Conservation (phyloP, 306 rosid genomes). For the Acmispon strigosus region DNA sequence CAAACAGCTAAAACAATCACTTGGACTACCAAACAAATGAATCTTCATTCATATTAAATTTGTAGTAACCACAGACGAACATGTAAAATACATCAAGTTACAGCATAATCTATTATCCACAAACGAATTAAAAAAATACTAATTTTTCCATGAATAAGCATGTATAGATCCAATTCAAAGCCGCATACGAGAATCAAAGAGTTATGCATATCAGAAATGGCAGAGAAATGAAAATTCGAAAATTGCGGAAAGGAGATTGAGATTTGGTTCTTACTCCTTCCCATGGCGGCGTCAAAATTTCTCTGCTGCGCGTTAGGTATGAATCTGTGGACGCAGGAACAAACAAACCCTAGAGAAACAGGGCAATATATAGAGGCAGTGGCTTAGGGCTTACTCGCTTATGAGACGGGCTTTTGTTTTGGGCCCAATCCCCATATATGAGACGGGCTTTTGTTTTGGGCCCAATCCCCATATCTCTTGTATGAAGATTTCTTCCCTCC, state of each 20-base stretch:
- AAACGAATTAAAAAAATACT: too few species aligned
- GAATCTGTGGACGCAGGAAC: background rate
- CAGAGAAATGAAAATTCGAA: background rate
- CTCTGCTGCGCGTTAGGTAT: background rate
- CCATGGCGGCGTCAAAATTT: constrained; percentile 25
- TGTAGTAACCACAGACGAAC: background rate
- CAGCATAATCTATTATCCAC: too few species aligned
- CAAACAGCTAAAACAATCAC: background rate
- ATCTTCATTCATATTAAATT: background rate
- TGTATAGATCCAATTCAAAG: background rate
- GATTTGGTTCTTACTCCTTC: constrained; percentile 37
- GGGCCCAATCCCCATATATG: background rate
- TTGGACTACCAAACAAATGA: too few species aligned
- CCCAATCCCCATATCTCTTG: background rate
- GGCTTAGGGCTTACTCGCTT: background rate
- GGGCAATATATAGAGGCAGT: background rate
- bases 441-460: too few species aligned
- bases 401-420: background rate
- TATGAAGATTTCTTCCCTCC: too few species aligned
- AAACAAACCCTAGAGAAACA: background rate
- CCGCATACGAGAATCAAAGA: too few species aligned
- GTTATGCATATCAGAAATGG: background rate
- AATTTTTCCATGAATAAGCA: background rate
- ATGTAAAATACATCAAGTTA: background rate
- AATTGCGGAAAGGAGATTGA: background rate